Percentiles rank a stretch among this genome's conserved stretches.
These are phyloP conservation scores for Rutstroemia sp. DNA, from an alignment of 2,329 filamentous ascomycete species.

Conservation along the genomic window DNA sequence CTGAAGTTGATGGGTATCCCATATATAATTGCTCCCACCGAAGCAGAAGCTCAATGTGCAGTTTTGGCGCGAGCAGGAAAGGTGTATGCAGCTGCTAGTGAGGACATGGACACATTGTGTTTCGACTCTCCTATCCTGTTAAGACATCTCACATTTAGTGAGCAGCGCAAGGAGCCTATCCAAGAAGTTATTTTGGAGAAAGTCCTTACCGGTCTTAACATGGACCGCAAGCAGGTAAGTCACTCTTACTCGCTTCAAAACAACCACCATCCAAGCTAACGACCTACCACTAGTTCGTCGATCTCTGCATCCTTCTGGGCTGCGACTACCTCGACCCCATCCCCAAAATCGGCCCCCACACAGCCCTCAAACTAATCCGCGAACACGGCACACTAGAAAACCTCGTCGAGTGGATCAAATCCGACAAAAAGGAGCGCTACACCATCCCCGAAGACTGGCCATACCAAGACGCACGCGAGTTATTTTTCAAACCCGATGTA, in stretches of 20 bases:
- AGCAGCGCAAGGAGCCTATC: constrained; percentile 95
- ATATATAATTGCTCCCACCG: constrained; percentile 89
- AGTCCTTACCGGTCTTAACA: constrained; percentile 76
- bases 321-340: constrained; percentile 98
- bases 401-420: constrained; percentile 73
- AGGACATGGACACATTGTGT: constrained; percentile 98
- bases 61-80: constrained; percentile 83
- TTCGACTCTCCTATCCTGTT: constrained; percentile 89
- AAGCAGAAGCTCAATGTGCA: constrained; percentile 95
- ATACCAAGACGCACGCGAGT: constrained; percentile 79
- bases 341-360: constrained; percentile 86
- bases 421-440: constrained; percentile 72
- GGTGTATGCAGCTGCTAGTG: constrained; percentile 91
- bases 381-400: constrained; percentile 85
- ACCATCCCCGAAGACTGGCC: constrained; percentile 94
- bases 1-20: constrained; percentile 95
- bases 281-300: constrained; percentile 65
- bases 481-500: constrained; percentile 91
- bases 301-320: constrained; percentile 93
- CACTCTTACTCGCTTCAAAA: not conserved
- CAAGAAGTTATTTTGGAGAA: constrained; percentile 87
- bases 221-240: constrained; percentile 76
- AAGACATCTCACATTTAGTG: constrained; percentile 90
- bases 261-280: not conserved
- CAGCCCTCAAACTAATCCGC: constrained; percentile 87